phyloP scores from a whole-genome alignment of 164 flowering plant genomes.

The Platanus orientalis region DNA sequence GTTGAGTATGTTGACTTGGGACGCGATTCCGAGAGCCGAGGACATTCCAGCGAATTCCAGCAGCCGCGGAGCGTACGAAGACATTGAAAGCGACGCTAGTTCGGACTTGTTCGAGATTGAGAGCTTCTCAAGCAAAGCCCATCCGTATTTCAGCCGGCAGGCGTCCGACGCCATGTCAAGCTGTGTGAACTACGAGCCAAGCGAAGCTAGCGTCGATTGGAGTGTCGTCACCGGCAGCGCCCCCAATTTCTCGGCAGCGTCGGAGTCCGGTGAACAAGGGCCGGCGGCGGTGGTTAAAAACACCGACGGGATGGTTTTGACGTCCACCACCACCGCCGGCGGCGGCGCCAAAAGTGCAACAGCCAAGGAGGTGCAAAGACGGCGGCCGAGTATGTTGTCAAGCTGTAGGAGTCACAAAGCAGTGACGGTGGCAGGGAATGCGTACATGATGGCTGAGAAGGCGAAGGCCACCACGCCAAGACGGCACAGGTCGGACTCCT shows the following conservation, averaged over 20 bases:
- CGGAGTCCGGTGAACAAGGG: slow-evolving; percentile 33
- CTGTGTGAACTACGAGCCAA: slow-evolving; percentile 61
- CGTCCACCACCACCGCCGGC: not conserved
- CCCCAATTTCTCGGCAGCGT: slow-evolving; percentile 43
- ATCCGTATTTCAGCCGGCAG: slow-evolving; percentile 38
- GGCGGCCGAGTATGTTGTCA: slow-evolving; percentile 21
- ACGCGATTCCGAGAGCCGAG: slow-evolving; percentile 21
- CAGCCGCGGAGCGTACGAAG: slow-evolving; percentile 15
- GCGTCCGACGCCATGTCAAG: slow-evolving; percentile 32
- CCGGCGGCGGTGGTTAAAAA: not conserved
- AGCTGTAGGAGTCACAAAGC: slow-evolving; percentile 55
- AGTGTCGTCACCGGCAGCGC: slow-evolving; percentile 77
- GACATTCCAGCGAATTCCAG: slow-evolving; percentile 18
- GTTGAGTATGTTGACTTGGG: slow-evolving; percentile 38
- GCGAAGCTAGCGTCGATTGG: slow-evolving; percentile 86
- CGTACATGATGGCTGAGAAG: slow-evolving; percentile 14
- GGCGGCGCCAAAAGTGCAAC: not conserved
- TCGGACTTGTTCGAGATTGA: slow-evolving; percentile 87
- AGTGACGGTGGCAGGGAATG: slow-evolving; percentile 47
- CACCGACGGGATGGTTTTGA: not conserved
- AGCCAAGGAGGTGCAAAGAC: slow-evolving; percentile 19
- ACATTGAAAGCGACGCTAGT: slow-evolving; percentile 63
- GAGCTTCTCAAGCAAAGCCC: slow-evolving; percentile 38
- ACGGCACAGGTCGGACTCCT: slow-evolving; percentile 19
- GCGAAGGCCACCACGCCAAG: slow-evolving; percentile 6